Evolutionary conservation across 305 asterid genomes (phyloP), one percentile per base, ranked within the genome.

Genomic region (Ilex paraguariensis): DNA sequence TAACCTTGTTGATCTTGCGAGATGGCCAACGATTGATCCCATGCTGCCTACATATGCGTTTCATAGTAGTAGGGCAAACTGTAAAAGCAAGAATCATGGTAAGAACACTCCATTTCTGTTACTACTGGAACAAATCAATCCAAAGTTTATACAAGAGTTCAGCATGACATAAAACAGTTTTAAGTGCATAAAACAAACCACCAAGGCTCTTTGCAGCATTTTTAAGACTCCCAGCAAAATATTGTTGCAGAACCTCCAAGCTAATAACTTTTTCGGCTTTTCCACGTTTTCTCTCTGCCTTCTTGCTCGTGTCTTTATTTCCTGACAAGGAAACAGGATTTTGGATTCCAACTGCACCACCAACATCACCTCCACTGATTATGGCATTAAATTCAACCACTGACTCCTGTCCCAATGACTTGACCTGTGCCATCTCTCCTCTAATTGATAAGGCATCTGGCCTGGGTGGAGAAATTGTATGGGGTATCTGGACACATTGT

Each of bases 1-100:
- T 87, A 44, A 89, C 97, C 82, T 89, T 92, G 74, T 89, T 89
- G 75, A 87, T 92, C 87, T 89, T 87, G 75, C 95, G 96, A 59
- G 96, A 92, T 61, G 98, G 98, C 98, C 96, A 92, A 48, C 97
- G 79, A 31, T 95, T 81, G 67, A 92, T 92, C 54, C 97, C 98
- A 50, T 87, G 96, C 70, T 87, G 95, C 74, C 98, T 81, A 70
- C 98, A 92, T 59, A 92, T 90, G 55, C 96, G 90, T 75, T 90
- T 92, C 95, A 89, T 82, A 50, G 96, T 90, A 45, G 98, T 87
- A 33, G 95, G 97, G 76, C 97, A 85, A 78, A 92, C 97, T 92
- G 87, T 57, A 74, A 63, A 56, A 36, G 67, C 44, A 63, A 64
- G 48, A 64, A 33, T 36, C 17, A 46, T 56, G 6, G 49, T 42